These are phyloP conservation scores for Kwoniella mangroviensis DNA, from an alignment of 768 basidiomycete genomes.

Conservation along the genomic window DNA sequence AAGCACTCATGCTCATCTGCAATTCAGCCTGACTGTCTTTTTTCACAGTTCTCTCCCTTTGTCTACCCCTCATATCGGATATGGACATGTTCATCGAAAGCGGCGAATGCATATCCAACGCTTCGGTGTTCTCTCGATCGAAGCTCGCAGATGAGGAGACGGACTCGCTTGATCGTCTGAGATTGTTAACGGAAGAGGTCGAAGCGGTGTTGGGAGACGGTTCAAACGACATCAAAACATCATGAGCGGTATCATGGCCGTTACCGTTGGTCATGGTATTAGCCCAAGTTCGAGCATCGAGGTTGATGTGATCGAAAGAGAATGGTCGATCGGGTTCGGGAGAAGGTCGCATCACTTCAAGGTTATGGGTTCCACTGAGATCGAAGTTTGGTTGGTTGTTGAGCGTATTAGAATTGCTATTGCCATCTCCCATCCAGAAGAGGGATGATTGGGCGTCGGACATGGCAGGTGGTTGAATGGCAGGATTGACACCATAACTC, in stretches of 20 bases:
- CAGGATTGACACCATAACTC: conserved; percentile 24
- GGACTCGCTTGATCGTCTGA: conserved; percentile 31
- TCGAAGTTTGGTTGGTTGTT: conserved; percentile 16
- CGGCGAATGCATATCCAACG: conserved; percentile 10
- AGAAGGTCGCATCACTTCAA: conserved; percentile 41
- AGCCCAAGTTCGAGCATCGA: conserved; percentile 14
- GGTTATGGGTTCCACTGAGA: conserved; percentile 14
- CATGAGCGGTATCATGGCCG: conserved; percentile 12
- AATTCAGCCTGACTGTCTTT: conserved; percentile 35
- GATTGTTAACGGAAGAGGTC: conserved; percentile 13
- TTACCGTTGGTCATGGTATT: conserved; percentile 11
- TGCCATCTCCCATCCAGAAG: conserved; percentile 23
- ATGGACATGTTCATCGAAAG: conserved; percentile 11
- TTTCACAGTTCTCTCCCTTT: conserved; percentile 18
- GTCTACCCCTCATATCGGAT: conserved; percentile 27
- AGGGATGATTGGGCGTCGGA: conserved; percentile 2
- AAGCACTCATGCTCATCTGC: conserved; percentile 35
- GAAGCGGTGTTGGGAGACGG: conserved; percentile 30
- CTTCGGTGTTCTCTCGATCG: conserved; percentile 16
- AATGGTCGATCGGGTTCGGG: conserved; percentile 39
- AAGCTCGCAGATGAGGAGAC: conserved; percentile 19
- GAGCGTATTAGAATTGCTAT: conserved; percentile 1
- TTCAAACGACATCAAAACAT: conserved; percentile 32
- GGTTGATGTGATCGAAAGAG: conserved; percentile 17
- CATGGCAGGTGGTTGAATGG: conserved; percentile 13